These are phyloP conservation scores for Sugiyamaella novakii DNA, from an alignment of 1,139 yeast species.

Conservation along the genomic window DNA sequence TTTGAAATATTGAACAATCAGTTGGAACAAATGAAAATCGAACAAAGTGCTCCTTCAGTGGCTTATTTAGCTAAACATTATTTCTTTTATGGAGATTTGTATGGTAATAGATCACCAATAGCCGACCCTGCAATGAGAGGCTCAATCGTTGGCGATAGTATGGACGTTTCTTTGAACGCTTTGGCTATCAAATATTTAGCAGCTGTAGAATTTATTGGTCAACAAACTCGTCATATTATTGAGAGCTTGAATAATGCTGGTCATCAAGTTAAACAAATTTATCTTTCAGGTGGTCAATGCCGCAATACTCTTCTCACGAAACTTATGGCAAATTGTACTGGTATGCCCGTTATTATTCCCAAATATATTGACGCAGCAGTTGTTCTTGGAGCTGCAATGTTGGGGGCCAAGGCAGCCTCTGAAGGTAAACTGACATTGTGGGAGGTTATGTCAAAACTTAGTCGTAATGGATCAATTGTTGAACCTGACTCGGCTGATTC, in stretches of 20 bases:
- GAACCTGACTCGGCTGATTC: conserved; percentile 59
- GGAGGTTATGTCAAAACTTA: conserved; percentile 81
- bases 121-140: conserved; percentile 95
- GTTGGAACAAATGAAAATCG: conserved; percentile 66
- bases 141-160: conserved; percentile 86
- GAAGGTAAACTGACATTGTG: conserved; percentile 53
- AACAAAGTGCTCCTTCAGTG: conserved; percentile 63
- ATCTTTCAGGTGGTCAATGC: conserved; percentile 96
- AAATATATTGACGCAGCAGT: conserved; percentile 96
- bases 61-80: conserved; percentile 79
- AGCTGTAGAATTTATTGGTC: conserved; percentile 96
- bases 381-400: conserved; percentile 89
- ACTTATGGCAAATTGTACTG: conserved; percentile 89
- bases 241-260: conserved; percentile 82
- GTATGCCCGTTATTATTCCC: conserved; percentile 89
- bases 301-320: conserved; percentile 87
- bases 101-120: conserved; percentile 94
- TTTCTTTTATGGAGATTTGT: conserved; percentile 94
- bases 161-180: conserved; percentile 84
- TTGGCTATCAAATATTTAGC: conserved; percentile 85
- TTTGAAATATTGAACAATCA: conserved; percentile 80
- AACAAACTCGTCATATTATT: conserved; percentile 93
- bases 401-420: conserved; percentile 88
- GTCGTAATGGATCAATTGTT: conserved; percentile 81
- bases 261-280: conserved; percentile 71